phyloP scores from a whole-genome alignment of 495 filamentous ascomycete genomes.

The Entonaema liquescens region DNA sequence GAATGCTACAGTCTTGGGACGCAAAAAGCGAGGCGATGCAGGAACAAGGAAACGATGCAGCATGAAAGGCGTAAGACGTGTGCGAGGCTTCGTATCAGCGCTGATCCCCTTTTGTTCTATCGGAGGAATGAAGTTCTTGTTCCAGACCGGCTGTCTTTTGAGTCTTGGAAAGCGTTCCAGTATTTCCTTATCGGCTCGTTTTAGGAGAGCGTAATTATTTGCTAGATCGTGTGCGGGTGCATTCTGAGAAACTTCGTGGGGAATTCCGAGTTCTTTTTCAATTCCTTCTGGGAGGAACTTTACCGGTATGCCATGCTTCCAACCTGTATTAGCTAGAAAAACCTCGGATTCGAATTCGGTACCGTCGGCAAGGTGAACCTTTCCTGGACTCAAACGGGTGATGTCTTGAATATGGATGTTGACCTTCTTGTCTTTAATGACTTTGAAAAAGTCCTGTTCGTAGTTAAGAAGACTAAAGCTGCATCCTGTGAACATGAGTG shows the following conservation, averaged over 20 bases:
- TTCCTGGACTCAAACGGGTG: background rate
- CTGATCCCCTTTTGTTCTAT: background rate
- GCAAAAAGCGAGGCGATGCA: background rate
- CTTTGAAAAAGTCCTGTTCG: constrained; percentile 69
- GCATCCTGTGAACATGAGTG: constrained; percentile 69
- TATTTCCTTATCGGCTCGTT: background rate
- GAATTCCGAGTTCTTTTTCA: background rate
- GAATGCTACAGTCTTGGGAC: background rate
- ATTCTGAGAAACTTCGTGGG: background rate
- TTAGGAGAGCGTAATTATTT: background rate
- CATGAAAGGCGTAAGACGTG: background rate
- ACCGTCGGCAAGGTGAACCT: background rate
- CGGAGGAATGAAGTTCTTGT: background rate
- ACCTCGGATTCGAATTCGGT: background rate
- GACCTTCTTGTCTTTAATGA: constrained; percentile 66
- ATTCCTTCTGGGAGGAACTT: background rate
- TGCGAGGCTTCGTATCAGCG: background rate
- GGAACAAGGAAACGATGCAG: background rate
- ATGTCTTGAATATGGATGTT: constrained; percentile 51
- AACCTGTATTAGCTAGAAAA: background rate
- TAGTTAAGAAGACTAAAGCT: constrained; percentile 77
- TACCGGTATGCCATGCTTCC: background rate
- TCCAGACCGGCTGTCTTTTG: background rate
- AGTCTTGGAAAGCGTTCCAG: background rate
- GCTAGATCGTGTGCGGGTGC: background rate